phyloP scores from a whole-genome alignment of 306 rosid genomes.

The Fagus sylvatica region DNA sequence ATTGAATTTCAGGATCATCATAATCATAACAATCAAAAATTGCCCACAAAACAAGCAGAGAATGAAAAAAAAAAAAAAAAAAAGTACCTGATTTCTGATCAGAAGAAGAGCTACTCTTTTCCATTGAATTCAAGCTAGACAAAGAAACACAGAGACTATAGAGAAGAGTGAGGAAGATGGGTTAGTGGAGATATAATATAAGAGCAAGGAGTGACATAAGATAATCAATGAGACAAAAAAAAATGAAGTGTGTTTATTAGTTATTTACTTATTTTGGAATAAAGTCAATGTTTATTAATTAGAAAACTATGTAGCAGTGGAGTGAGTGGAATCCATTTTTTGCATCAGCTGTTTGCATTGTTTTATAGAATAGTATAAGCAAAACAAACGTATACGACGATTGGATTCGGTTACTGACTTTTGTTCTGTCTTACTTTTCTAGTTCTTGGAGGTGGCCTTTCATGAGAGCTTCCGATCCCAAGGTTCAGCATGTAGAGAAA shows the following conservation, averaged over 20 bases:
- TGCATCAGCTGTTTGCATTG: neutral
- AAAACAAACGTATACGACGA: neutral
- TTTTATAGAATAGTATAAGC: too few species aligned
- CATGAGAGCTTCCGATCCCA: too few species aligned
- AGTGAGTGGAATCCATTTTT: neutral
- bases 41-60: conserved; percentile 23
- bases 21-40: conserved; percentile 10
- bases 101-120: conserved; percentile 13
- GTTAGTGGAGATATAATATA: neutral
- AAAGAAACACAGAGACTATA: neutral
- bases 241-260: neutral
- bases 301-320: neutral
- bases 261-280: neutral
- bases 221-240: neutral
- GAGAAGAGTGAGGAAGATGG: conserved; percentile 1
- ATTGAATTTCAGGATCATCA: neutral
- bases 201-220: neutral
- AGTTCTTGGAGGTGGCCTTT: too few species aligned
- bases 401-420: neutral
- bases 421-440: too few species aligned
- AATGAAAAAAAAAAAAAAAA: neutral
- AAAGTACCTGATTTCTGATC: conserved; percentile 17
- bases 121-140: conserved; percentile 27
- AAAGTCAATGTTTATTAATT: neutral
- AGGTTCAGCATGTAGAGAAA: too few species aligned